A percentile compares a stretch with the other conserved stretches of the same genome.
Conservation (phyloP, 1,284 basidiomycete genomes). For the Puccinia coronata region DNA sequence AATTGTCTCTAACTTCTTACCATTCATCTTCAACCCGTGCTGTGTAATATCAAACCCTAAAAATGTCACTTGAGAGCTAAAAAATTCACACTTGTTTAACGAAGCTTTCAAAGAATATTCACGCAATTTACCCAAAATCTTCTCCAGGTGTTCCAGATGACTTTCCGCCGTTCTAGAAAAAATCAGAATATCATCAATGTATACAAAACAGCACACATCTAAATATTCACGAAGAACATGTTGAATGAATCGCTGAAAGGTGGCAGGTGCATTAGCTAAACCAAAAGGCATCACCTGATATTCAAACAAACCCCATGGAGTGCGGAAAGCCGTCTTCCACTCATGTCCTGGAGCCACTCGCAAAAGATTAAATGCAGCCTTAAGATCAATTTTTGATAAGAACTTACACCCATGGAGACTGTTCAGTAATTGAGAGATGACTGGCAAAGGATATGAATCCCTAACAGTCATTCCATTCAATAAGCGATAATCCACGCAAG, state of each 20-base stretch:
- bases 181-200: constrained; percentile 33
- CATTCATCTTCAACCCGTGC: constrained; percentile 25
- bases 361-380: constrained; percentile 18
- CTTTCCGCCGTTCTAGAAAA: constrained; percentile 8
- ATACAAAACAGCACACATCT: constrained; percentile 38
- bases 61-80: constrained; percentile 1
- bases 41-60: constrained; percentile 15
- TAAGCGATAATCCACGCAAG: constrained; percentile 22
- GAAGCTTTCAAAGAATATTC: constrained; percentile 15
- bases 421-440: background rate
- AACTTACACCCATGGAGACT: background rate
- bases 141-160: background rate
- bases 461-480: constrained; percentile 28
- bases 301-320: constrained; percentile 38
- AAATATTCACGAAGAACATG: constrained; percentile 2
- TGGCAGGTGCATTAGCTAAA: constrained; percentile 19
- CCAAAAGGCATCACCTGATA: constrained; percentile 30
- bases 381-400: constrained; percentile 24
- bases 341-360: background rate
- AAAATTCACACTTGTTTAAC: constrained; percentile 31
- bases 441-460: constrained; percentile 27
- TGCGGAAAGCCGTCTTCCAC: constrained; percentile 38
- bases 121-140: background rate
- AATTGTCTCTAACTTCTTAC: constrained; percentile 11
- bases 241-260: constrained; percentile 40